These are phyloP conservation scores for Wickerhamomyces mucosus DNA, from an alignment of 805 yeast genomes.

Conservation along the genomic window DNA sequence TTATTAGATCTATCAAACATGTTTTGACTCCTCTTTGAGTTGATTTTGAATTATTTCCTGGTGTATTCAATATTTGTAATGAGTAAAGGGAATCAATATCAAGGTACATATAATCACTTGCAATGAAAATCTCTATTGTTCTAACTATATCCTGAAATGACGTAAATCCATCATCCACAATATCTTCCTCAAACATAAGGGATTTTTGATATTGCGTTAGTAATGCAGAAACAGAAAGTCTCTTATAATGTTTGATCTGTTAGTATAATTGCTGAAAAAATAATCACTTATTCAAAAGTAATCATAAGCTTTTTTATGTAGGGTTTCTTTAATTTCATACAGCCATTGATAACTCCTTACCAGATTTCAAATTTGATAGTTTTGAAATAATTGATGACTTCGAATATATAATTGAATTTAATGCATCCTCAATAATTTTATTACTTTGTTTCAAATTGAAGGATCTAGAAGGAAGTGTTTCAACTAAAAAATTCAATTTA, in stretches of 20 bases:
- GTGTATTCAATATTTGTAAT: slow-evolving; percentile 15
- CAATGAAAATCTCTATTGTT: slow-evolving; percentile 2
- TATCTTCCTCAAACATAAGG: slow-evolving; percentile 1
- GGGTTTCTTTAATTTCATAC: slow-evolving; percentile 3
- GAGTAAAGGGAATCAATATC: slow-evolving; percentile 22
- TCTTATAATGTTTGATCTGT: slow-evolving; percentile 1
- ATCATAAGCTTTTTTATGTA: neutral
- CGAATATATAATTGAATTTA: neutral
- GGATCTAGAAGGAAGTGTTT: slow-evolving; percentile 4
- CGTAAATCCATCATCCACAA: slow-evolving; percentile 1
- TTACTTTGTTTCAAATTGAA: slow-evolving; percentile 1
- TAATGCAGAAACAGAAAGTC: slow-evolving; percentile 1
- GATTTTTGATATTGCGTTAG: neutral
- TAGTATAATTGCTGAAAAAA: neutral
- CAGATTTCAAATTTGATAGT: slow-evolving; percentile 4
- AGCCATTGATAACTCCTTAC: slow-evolving; percentile 3
- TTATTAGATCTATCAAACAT: slow-evolving; percentile 15
- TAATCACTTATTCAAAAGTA: neutral
- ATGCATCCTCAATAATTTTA: slow-evolving; percentile 3
- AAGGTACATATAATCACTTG: slow-evolving; percentile 14
- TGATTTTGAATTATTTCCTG: slow-evolving; percentile 2
- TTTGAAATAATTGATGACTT: neutral
- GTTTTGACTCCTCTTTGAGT: slow-evolving; percentile 3
- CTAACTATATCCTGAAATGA: slow-evolving; percentile 1
- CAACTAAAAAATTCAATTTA: slow-evolving; percentile 2